These are phyloP conservation scores for Talaromyces sp. DNA, from an alignment of 2,329 filamentous ascomycete species.

Conservation along the genomic window DNA sequence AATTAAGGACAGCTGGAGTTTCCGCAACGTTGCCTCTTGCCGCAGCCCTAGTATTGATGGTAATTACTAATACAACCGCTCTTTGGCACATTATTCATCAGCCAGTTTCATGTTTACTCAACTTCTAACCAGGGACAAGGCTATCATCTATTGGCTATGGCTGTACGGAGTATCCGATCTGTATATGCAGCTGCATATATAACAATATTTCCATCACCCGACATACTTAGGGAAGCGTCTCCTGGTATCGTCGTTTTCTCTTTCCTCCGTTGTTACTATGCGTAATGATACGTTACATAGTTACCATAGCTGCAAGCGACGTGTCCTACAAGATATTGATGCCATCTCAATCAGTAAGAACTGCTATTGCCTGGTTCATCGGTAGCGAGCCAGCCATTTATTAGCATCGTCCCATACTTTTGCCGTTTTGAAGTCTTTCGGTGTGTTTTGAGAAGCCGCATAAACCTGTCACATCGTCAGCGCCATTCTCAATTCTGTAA, in stretches of 20 bases:
- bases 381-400: slow-evolving; percentile 52
- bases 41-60: background rate
- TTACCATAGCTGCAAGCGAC: slow-evolving; percentile 5
- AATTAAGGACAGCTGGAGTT: slow-evolving; percentile 13
- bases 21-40: slow-evolving; percentile 16
- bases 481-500: background rate
- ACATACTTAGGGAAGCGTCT: background rate
- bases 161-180: background rate
- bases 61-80: slow-evolving; percentile 6
- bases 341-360: background rate
- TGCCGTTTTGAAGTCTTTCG: slow-evolving; percentile 50
- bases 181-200: slow-evolving; percentile 5
- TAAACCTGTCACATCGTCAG: slow-evolving; percentile 47
- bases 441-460: slow-evolving; percentile 55
- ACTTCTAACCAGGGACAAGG: background rate
- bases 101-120: slow-evolving; percentile 1
- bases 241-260: background rate
- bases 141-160: slow-evolving; percentile 5
- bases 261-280: background rate
- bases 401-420: slow-evolving; percentile 59
- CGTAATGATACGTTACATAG: slow-evolving; percentile 14
- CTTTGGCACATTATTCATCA: background rate
- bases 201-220: background rate
- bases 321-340: background rate
- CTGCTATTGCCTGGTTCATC: slow-evolving; percentile 24